Evolutionary conservation across 345 rosid genomes (phyloP).

Genomic region (Pistacia vera): DNA sequence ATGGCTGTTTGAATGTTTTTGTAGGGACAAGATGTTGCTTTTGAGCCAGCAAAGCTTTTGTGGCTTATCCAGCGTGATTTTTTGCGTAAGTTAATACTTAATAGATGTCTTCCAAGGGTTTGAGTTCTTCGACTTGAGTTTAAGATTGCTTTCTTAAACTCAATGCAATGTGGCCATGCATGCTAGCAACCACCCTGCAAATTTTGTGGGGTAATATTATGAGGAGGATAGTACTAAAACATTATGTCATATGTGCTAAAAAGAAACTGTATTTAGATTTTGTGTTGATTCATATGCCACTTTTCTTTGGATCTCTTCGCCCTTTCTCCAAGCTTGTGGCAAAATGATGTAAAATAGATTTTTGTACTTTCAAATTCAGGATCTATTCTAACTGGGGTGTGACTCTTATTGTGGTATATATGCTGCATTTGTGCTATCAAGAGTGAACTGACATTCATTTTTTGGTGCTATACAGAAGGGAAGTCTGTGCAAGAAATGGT

Average conservation of each 20-base stretch:
- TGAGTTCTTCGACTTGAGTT: conserved; percentile 15
- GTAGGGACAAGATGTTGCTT: conserved; percentile 98
- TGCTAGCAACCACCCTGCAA: not conserved
- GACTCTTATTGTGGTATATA: conserved; percentile 5
- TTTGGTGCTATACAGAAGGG: conserved; percentile 67
- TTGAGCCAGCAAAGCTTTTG: conserved; percentile 92
- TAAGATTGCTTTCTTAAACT: conserved; percentile 16
- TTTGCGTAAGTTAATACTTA: conserved; percentile 69
- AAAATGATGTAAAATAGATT: conserved; percentile 10
- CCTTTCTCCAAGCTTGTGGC: not conserved
- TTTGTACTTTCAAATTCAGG: conserved; percentile 3
- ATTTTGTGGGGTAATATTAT: not conserved
- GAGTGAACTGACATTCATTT: conserved; percentile 12
- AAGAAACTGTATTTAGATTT: not conserved
- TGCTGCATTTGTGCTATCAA: conserved; percentile 5
- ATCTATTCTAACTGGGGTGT: conserved; percentile 5
- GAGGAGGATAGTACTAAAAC: not conserved
- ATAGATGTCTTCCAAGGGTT: conserved; percentile 9
- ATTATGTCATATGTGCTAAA: conserved; percentile 1
- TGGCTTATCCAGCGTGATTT: conserved; percentile 99
- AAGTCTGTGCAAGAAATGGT: conserved; percentile 98
- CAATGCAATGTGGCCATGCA: not conserved
- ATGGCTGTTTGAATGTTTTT: conserved; percentile 30
- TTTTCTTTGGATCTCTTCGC: not conserved
- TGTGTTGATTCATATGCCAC: not conserved